phyloP scores from a whole-genome alignment of 2,329 filamentous ascomycete genomes.

The Macrophomina tecta region DNA sequence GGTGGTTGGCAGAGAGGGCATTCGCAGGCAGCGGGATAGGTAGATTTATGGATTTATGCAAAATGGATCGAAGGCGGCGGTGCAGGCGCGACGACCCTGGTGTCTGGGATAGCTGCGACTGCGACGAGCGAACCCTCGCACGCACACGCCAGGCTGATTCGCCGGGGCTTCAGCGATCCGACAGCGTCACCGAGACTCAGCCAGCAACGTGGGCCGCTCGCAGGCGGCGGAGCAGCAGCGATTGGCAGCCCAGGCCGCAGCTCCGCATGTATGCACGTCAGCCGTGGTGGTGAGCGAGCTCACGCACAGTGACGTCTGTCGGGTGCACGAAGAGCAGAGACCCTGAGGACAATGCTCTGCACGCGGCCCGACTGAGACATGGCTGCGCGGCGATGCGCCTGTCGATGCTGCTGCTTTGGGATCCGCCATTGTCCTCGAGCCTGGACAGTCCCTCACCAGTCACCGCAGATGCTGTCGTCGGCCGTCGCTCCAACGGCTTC shows the following conservation, averaged over 20 bases:
- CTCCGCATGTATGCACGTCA: slow-evolving; percentile 12
- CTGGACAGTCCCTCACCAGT: neutral
- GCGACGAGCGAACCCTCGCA: neutral
- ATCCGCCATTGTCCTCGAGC: neutral
- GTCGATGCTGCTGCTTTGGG: neutral
- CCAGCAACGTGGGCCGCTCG: slow-evolving; percentile 23
- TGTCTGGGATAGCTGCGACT: slow-evolving; percentile 5
- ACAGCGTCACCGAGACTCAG: neutral
- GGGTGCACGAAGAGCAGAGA: slow-evolving; percentile 12
- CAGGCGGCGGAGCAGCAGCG: slow-evolving; percentile 3
- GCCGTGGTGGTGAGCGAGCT: slow-evolving; percentile 16
- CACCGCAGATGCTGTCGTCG: neutral
- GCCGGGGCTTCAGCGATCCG: slow-evolving; percentile 2
- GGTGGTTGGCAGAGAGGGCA: neutral
- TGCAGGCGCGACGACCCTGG: slow-evolving; percentile 19
- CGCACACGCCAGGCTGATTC: slow-evolving; percentile 9
- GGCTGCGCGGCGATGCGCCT: neutral
- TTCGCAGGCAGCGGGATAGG: neutral
- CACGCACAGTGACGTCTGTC: slow-evolving; percentile 17
- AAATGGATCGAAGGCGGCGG: neutral
- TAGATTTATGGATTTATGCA: slow-evolving; percentile 13
- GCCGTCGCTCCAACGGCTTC: slow-evolving; percentile 11
- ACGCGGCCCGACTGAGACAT: slow-evolving; percentile 10
- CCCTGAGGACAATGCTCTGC: neutral
- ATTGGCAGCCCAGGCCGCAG: slow-evolving; percentile 13